Percentiles rank a stretch among this genome's conserved stretches.
phyloP scores from a whole-genome alignment of 495 filamentous ascomycete genomes.

The Neurospora sublineolata region DNA sequence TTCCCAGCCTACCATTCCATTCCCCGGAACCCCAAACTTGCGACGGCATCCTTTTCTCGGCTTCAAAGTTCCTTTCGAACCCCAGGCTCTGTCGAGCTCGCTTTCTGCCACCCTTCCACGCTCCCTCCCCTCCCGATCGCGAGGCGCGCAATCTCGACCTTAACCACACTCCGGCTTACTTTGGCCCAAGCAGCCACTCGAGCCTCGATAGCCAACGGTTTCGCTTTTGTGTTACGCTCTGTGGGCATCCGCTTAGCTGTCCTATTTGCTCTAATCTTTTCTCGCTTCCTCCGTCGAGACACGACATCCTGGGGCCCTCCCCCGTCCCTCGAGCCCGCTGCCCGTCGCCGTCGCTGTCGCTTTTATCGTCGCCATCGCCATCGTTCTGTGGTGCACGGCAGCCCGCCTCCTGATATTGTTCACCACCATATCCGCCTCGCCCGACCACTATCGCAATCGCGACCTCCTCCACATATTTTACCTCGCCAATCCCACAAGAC shows the following conservation, averaged over 20 bases:
- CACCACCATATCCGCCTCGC: neutral
- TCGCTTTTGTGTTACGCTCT: neutral
- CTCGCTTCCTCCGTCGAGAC: neutral
- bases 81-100: neutral
- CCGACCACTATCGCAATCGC: neutral
- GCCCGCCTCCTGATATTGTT: neutral
- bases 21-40: neutral
- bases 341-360: neutral
- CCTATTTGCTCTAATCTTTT: neutral
- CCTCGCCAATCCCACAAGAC: neutral
- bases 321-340: neutral
- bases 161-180: neutral
- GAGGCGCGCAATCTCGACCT: neutral
- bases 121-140: neutral
- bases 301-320: neutral
- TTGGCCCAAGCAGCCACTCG: neutral
- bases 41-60: neutral
- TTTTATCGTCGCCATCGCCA: neutral
- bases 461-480: neutral
- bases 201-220: neutral
- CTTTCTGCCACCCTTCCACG: neutral
- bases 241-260: neutral
- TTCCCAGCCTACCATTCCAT: neutral
- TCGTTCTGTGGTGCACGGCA: neutral
- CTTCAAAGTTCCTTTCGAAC: neutral